Percentiles rank a stretch among this genome's conserved stretches.
phyloP scores from a whole-genome alignment of 345 rosid genomes.

The Fremontodendron californicum region DNA sequence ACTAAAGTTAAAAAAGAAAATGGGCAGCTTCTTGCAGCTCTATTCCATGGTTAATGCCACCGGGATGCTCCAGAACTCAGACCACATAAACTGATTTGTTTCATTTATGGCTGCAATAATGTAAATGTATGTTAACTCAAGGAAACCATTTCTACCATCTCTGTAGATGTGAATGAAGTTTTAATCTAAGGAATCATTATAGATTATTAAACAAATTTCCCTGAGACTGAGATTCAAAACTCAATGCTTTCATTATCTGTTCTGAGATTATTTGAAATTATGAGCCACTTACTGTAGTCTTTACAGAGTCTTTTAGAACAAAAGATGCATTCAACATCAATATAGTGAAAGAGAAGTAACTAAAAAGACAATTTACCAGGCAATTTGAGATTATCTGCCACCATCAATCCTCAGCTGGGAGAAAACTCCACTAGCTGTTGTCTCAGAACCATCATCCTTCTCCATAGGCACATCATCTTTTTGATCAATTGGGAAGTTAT shows the following conservation, averaged over 20 bases:
- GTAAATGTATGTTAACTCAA: not conserved
- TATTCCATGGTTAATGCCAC: not conserved
- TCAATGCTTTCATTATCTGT: not conserved
- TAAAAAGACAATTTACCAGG: not conserved
- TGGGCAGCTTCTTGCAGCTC: not conserved
- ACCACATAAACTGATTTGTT: not conserved
- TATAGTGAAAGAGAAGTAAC: not conserved
- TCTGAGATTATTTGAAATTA: not conserved
- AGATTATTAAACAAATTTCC: not conserved
- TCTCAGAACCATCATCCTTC: constrained; percentile 8
- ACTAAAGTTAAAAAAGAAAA: not conserved
- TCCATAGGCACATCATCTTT: constrained; percentile 15
- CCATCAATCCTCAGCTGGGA: constrained; percentile 27
- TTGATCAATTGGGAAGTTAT: constrained; percentile 7
- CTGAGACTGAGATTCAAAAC: not conserved
- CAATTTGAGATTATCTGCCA: constrained; percentile 27
- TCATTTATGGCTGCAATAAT: not conserved
- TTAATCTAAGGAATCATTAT: not conserved
- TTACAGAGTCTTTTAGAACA: not conserved
- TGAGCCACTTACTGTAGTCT: too few relatives aligned
- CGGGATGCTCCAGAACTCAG: not conserved
- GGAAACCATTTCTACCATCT: not conserved
- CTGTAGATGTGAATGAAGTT: not conserved
- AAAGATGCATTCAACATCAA: not conserved
- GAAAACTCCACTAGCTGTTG: constrained; percentile 21